Base-by-base conservation (phyloP, 805 yeast species). In the Metschnikowia kofuensis region DNA sequence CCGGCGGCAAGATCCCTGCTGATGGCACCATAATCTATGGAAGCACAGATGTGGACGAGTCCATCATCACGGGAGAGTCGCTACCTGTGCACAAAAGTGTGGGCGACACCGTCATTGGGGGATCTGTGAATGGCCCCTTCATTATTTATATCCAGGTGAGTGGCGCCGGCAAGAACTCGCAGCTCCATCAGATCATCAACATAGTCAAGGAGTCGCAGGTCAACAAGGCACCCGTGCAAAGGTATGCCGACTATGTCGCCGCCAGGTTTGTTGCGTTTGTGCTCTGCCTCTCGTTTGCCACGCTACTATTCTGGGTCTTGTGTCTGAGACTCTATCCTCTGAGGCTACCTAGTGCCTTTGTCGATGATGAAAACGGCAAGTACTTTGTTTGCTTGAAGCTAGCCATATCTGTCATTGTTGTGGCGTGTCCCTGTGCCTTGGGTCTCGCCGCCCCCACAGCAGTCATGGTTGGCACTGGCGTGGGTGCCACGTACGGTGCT, bases 401-500 rank as follows among this genome's bases (percentile, higher is more conserved):
- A 40, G 85, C 96, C 6, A 92, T 94, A 28, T 84, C 96, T 7
- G 99, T 94, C 6, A 80, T 95, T 54, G 97, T 94, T 10, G 97
- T 94, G 43, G 99, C 99, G 1, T 94, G 99, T 68, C 99, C 99
- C 0, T 94, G 99, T 76, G 98, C 99, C 0, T 70, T 94, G 26
- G 99, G 99, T 2, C 75, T 94, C 44, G 97, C 97, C 4, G 96
- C 98, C 0, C 99, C 99, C 1, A 95, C 99, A 1, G 98, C 98
- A 0, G 89, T 94, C 10, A 94, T 95, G 97, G 99, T 94, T 2
- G 99, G 97, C 8, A 92, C 98, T 2, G 99, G 99, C 37, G 85
- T 89, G 21, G 98, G 96, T 37, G 98, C 99, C 0, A 67, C 79
- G 12, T 76, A 89, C 65, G 98, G 99, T 15, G 86, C 94, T 6